These are phyloP conservation scores for Magnaporthiopsis incrustans DNA, from an alignment of 2,329 filamentous ascomycete genomes.

Conservation along the genomic window DNA sequence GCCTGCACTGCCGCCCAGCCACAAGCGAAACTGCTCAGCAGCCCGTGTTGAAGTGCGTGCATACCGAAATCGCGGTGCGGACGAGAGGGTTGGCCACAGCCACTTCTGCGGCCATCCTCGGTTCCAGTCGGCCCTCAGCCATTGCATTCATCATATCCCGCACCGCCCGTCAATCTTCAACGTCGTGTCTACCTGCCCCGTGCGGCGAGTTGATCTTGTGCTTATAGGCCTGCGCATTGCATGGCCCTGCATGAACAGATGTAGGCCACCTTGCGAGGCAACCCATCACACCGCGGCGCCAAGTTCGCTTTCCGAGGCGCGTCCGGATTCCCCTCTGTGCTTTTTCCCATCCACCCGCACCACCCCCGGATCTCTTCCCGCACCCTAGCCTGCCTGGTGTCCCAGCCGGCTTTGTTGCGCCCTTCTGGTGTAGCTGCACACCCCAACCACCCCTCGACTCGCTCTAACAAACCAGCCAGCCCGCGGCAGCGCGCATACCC, in stretches of 20 bases:
- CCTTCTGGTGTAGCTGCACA: neutral
- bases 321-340: neutral
- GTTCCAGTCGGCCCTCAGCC: neutral
- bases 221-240: neutral
- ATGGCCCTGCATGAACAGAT: neutral
- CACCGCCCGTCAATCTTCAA: neutral
- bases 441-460: neutral
- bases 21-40: neutral
- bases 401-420: neutral
- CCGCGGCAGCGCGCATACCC: neutral
- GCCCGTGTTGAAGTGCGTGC: too few relatives aligned
- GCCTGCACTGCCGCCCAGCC: neutral
- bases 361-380: neutral
- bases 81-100: neutral
- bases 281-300: neutral
- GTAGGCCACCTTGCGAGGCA: neutral
- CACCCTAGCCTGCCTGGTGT: neutral
- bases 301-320: neutral
- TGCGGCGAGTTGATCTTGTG: neutral
- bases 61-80: neutral
- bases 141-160: neutral
- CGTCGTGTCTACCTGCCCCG: neutral
- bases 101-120: neutral
- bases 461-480: neutral
- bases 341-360: neutral